Percentiles rank a stretch among this genome's conserved stretches.
These are phyloP conservation scores for Ceratocystis cubensis DNA, from an alignment of 2,329 filamentous ascomycete species.

Conservation along the genomic window DNA sequence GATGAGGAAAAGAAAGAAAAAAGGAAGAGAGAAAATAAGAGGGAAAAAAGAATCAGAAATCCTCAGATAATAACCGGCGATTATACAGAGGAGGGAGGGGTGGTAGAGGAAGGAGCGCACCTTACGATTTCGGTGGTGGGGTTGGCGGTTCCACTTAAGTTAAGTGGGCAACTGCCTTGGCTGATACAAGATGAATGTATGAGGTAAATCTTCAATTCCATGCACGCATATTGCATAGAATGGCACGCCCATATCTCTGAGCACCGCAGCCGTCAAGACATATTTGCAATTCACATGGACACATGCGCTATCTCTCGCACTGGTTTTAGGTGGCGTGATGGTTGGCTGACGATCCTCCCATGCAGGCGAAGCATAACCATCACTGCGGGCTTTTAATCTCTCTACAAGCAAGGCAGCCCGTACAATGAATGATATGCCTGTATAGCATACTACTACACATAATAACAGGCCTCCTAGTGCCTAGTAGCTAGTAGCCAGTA, in stretches of 20 bases:
- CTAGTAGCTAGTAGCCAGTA: not conserved
- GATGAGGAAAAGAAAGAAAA: slow-evolving; percentile 23
- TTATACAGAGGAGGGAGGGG: not conserved
- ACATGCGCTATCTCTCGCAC: not conserved
- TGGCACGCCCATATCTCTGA: not conserved
- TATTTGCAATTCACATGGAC: not conserved
- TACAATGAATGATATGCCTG: too few relatives aligned
- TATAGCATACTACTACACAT: not conserved
- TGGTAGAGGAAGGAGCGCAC: not conserved
- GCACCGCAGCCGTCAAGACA: not conserved
- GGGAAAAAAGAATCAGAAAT: not conserved
- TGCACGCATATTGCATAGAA: not conserved
- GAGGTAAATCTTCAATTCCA: not conserved
- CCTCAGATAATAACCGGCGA: not conserved
- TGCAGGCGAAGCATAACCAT: not conserved
- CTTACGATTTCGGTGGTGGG: slow-evolving; percentile 4
- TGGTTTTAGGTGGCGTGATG: slow-evolving; percentile 24
- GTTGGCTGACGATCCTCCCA: slow-evolving; percentile 21
- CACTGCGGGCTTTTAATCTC: slow-evolving; percentile 3
- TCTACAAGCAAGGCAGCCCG: not conserved
- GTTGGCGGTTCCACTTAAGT: slow-evolving; percentile 5
- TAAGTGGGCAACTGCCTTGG: not conserved
- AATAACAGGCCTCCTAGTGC: not conserved
- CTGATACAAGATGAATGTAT: not conserved
- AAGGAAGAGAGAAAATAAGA: slow-evolving; percentile 7